These are phyloP conservation scores for Verbena officinalis DNA, from an alignment of 257 asterid species.

Conservation along the genomic window DNA sequence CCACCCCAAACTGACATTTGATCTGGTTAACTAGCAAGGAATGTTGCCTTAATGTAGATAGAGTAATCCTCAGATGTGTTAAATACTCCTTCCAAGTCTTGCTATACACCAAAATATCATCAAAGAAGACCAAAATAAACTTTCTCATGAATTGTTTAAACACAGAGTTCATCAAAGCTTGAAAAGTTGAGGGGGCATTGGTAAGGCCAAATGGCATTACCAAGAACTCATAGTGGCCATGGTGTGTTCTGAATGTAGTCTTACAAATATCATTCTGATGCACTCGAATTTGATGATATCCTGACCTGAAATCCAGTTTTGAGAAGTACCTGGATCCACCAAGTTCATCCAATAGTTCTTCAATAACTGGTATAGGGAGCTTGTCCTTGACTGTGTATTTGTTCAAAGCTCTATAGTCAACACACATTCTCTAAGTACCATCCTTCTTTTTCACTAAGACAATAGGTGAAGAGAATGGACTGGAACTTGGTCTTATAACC, in stretches of 20 bases:
- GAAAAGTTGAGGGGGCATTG: neutral
- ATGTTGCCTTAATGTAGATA: too few species aligned
- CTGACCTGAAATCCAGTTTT: neutral
- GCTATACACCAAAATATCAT: neutral
- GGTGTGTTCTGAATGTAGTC: neutral
- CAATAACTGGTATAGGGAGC: neutral
- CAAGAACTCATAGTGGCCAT: neutral
- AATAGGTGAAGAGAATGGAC: neutral
- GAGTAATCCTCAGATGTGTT: neutral
- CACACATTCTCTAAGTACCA: neutral
- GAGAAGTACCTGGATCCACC: neutral
- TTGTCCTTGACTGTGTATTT: neutral
- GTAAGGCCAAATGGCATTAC: neutral
- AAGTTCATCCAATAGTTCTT: neutral
- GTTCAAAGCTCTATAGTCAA: too few species aligned
- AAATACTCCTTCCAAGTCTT: too few species aligned
- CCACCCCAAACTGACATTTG: neutral
- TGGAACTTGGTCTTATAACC: neutral
- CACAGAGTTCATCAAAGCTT: neutral
- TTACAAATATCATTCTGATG: neutral
- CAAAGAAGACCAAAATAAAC: neutral
- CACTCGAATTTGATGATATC: neutral
- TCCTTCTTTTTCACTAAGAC: neutral
- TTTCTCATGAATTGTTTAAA: too few species aligned
- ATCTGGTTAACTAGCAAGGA: neutral